These are phyloP conservation scores for Pharnaceum exiguum DNA, from an alignment of 148 eudicot species.

Conservation along the genomic window DNA sequence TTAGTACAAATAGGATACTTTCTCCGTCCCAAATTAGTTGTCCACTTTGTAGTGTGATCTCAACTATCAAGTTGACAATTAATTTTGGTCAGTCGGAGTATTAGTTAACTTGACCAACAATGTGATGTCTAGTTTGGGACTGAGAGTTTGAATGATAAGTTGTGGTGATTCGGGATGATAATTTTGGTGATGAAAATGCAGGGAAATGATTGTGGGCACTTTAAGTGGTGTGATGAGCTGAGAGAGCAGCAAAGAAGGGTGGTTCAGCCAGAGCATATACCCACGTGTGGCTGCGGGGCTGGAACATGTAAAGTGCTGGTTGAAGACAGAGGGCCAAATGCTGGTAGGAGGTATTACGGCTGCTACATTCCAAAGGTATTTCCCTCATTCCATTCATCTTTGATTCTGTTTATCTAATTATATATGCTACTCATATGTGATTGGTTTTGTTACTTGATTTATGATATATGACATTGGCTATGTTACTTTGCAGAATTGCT, in stretches of 20 bases:
- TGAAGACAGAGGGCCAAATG: neutral
- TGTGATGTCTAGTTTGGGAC: too few relatives aligned
- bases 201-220: constrained; percentile 15
- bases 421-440: too few relatives aligned
- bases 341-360: constrained; percentile 8
- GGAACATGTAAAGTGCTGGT: constrained; percentile 6
- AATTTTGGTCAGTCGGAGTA: too few relatives aligned
- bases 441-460: too few relatives aligned
- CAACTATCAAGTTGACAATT: too few relatives aligned
- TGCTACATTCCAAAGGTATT: constrained; percentile 24
- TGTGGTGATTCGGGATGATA: neutral
- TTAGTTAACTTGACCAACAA: too few relatives aligned
- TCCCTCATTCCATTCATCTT: neutral
- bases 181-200: neutral
- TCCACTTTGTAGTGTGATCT: too few relatives aligned
- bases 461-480: too few relatives aligned
- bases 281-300: constrained; percentile 21
- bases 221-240: constrained; percentile 18
- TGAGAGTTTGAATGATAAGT: neutral
- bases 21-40: too few relatives aligned
- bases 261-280: constrained; percentile 12
- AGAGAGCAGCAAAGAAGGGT: neutral
- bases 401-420: neutral
- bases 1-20: too few relatives aligned
- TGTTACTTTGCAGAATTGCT: too few relatives aligned